Evolutionary conservation across 495 filamentous ascomycete species (phyloP).

Genomic region (Xeromyces bisporus): DNA sequence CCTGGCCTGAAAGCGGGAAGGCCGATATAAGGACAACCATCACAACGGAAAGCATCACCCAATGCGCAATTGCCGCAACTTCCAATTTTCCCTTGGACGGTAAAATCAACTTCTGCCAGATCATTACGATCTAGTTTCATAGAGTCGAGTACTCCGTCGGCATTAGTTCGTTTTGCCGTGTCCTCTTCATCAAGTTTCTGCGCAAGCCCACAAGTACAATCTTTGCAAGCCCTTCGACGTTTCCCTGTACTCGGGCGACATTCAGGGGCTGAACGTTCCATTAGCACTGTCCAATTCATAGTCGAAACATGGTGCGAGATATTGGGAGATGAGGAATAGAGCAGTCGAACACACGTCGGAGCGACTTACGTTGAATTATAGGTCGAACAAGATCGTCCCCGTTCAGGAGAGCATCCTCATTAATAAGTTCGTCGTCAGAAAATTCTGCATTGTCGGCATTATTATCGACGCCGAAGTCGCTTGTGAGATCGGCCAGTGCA

Average conservation of each 20-base stretch:
- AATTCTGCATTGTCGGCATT: slow-evolving; percentile 27
- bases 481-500: slow-evolving; percentile 54
- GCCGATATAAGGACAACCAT: slow-evolving; percentile 48
- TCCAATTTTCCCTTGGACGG: slow-evolving; percentile 84
- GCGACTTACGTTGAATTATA: slow-evolving; percentile 54
- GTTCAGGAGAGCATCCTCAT: slow-evolving; percentile 71
- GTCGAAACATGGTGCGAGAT: too few relatives aligned
- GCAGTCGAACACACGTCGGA: too few relatives aligned
- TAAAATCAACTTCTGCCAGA: slow-evolving; percentile 77
- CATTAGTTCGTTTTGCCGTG: slow-evolving; percentile 42
- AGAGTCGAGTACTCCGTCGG: slow-evolving; percentile 41
- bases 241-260: slow-evolving; percentile 72
- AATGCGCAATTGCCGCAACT: slow-evolving; percentile 86
- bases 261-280: slow-evolving; percentile 44
- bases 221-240: slow-evolving; percentile 85
- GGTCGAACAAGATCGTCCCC: slow-evolving; percentile 64
- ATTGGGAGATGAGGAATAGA: too few relatives aligned
- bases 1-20: slow-evolving; percentile 92
- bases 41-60: slow-evolving; percentile 72
- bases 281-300: neutral
- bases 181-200: slow-evolving; percentile 69
- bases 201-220: slow-evolving; percentile 88
- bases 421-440: slow-evolving; percentile 65
- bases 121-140: slow-evolving; percentile 63
- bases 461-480: slow-evolving; percentile 42